Percentiles rank a stretch among this genome's conserved stretches.
Evolutionary conservation across 1,284 basidiomycete genomes (phyloP).

Genomic region (Ganoderma multipileum): DNA sequence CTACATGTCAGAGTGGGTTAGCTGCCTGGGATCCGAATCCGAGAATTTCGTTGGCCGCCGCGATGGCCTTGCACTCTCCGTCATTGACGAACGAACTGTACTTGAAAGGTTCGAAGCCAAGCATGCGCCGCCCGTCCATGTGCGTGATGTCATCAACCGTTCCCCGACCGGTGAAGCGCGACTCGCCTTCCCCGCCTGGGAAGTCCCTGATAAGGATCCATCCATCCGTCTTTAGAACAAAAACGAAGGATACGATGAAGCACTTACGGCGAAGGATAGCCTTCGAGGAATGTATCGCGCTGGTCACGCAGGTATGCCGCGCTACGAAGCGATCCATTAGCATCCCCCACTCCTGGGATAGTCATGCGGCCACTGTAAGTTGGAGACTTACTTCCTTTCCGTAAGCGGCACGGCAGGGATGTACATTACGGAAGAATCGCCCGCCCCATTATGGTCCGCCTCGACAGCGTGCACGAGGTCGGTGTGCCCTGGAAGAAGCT

Average conservation of each 20-base stretch:
- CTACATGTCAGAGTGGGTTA: not conserved
- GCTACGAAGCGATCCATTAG: constrained; percentile 38
- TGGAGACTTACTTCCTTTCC: constrained; percentile 55
- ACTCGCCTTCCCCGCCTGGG: constrained; percentile 78
- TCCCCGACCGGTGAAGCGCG: constrained; percentile 57
- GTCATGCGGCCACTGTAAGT: not conserved
- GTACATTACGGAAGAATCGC: constrained; percentile 80
- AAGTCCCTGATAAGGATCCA: constrained; percentile 59
- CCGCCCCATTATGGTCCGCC: constrained; percentile 58
- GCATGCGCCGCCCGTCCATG: constrained; percentile 41
- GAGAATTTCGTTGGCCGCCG: constrained; percentile 35
- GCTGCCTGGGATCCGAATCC: constrained; percentile 16
- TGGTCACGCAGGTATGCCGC: constrained; percentile 71
- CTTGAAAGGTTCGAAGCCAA: constrained; percentile 46
- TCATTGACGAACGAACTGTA: constrained; percentile 24
- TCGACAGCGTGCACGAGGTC: constrained; percentile 82
- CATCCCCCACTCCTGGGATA: not conserved
- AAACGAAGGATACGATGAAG: constrained; percentile 1
- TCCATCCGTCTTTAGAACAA: not conserved
- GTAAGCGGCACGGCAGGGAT: constrained; percentile 82
- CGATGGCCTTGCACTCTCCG: constrained; percentile 33
- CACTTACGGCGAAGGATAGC: constrained; percentile 66
- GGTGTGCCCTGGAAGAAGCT: constrained; percentile 54
- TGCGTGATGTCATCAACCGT: constrained; percentile 49
- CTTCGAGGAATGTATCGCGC: constrained; percentile 56